Evolutionary conservation across 768 basidiomycete genomes (phyloP).

Genomic region (Stropharia rugosoannulata): DNA sequence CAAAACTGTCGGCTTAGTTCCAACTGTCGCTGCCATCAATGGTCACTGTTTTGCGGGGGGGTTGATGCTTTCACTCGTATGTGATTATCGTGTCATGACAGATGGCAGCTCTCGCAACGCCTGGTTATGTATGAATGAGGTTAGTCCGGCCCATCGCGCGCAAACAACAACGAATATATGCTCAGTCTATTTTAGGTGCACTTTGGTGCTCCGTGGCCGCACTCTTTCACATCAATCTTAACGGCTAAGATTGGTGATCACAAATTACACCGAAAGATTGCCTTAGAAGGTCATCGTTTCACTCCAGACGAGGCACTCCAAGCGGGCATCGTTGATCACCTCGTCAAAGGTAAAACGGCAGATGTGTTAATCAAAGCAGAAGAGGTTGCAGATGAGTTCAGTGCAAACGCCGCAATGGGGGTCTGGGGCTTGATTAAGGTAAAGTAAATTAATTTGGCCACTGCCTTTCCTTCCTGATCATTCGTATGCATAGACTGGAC

Average conservation of each 20-base stretch:
- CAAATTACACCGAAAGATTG: constrained; percentile 63
- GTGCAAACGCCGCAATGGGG: constrained; percentile 51
- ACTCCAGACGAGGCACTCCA: constrained; percentile 68
- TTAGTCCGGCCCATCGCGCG: constrained; percentile 23
- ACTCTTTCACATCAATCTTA: constrained; percentile 64
- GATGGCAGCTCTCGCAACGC: constrained; percentile 75
- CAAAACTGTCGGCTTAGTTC: constrained; percentile 47
- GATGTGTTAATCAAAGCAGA: constrained; percentile 63
- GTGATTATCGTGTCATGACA: constrained; percentile 90
- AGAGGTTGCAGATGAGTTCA: constrained; percentile 55
- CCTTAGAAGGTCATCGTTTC: constrained; percentile 79
- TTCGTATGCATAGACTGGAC: constrained; percentile 30
- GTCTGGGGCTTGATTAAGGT: constrained; percentile 80
- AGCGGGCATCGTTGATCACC: constrained; percentile 67
- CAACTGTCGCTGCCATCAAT: constrained; percentile 77
- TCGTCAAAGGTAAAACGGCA: constrained; percentile 60
- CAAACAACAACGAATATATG: not conserved
- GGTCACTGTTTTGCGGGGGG: constrained; percentile 88
- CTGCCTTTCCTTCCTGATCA: not conserved
- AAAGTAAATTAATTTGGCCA: constrained; percentile 1
- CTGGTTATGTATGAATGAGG: constrained; percentile 95
- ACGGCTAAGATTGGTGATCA: constrained; percentile 64
- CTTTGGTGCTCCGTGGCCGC: constrained; percentile 82
- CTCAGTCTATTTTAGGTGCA: constrained; percentile 49
- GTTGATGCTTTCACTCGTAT: constrained; percentile 74